Evolutionary conservation across 2,329 filamentous ascomycete species (phyloP).

Genomic region (Esteya vermicola): DNA sequence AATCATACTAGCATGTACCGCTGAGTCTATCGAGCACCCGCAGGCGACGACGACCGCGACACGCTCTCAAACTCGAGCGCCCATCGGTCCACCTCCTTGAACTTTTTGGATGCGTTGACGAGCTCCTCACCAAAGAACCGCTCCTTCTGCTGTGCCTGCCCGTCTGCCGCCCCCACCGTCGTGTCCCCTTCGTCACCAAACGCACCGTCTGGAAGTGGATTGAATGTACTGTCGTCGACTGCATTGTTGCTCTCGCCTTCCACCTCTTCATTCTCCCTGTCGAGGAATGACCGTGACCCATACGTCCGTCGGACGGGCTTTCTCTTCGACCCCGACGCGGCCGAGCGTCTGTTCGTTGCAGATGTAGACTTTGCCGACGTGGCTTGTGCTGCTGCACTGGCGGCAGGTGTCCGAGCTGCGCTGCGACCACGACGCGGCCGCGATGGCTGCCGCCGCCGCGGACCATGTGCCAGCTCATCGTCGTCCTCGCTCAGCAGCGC

Average conservation of each 20-base stretch:
- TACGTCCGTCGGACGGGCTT: conserved; percentile 30
- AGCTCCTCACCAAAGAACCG: conserved; percentile 29
- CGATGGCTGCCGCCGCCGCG: conserved; percentile 18
- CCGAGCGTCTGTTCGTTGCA: conserved; percentile 9
- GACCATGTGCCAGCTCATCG: conserved; percentile 36
- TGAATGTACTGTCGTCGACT: conserved; percentile 21
- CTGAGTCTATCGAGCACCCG: conserved; percentile 21
- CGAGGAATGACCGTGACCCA: conserved; percentile 31
- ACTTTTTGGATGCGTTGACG: conserved; percentile 45
- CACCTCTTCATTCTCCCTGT: conserved; percentile 41
- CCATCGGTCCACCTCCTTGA: conserved; percentile 56
- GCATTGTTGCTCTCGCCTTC: conserved; percentile 33
- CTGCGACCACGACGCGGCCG: conserved; percentile 5
- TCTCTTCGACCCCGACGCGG: conserved; percentile 4
- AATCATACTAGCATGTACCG: no score
- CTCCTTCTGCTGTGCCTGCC: conserved; percentile 20
- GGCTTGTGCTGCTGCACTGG: conserved; percentile 1
- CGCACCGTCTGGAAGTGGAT: conserved; percentile 30
- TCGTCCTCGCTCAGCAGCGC: conserved; percentile 32
- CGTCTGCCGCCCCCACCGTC: conserved; percentile 17
- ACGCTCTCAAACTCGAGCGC: conserved; percentile 53
- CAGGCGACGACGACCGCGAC: conserved; percentile 38
- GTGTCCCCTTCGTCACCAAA: conserved; percentile 21
- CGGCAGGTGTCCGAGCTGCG: background rate
- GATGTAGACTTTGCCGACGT: background rate